These are phyloP conservation scores for Cladochytrium replicatum DNA, from an alignment of 192 early-diverging fungal genomes.

Conservation along the genomic window DNA sequence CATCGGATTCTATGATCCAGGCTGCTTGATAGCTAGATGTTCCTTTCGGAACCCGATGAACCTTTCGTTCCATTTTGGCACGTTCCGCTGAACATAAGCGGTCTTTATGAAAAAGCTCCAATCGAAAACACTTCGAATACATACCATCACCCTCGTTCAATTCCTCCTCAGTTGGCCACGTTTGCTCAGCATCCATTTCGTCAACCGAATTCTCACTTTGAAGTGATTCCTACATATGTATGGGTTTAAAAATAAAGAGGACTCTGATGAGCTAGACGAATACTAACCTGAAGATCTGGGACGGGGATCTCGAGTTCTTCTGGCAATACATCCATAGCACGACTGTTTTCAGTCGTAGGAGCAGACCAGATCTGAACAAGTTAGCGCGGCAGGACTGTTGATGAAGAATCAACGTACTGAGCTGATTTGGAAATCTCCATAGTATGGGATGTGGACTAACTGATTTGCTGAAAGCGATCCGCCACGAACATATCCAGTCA, in stretches of 20 bases:
- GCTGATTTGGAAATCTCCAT: constrained; percentile 90
- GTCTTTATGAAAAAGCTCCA: neutral
- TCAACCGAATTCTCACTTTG: constrained; percentile 80
- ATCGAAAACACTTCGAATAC: neutral
- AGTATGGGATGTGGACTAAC: constrained; percentile 81
- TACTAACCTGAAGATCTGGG: constrained; percentile 32
- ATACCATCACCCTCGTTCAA: constrained; percentile 64
- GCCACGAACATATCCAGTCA: constrained; percentile 84
- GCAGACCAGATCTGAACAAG: constrained; percentile 11
- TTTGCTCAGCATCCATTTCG: constrained; percentile 88
- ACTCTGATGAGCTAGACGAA: neutral
- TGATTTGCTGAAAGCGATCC: constrained; percentile 80
- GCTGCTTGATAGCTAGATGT: constrained; percentile 96
- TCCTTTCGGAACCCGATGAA: constrained; percentile 83
- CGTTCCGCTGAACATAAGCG: constrained; percentile 13
- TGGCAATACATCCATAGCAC: constrained; percentile 34
- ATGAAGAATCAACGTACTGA: constrained; percentile 10
- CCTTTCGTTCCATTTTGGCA: constrained; percentile 29
- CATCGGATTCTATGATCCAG: constrained; percentile 85
- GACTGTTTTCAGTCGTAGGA: constrained; percentile 18
- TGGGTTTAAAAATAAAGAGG: neutral
- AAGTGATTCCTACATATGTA: constrained; percentile 80
- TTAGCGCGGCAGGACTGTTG: constrained; percentile 27
- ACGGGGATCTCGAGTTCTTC: constrained; percentile 59
- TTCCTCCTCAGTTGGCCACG: constrained; percentile 98